A percentile compares a stretch with the other conserved stretches of the same genome.
Conservation (phyloP, 1,139 yeast genomes). For the Candida pseudoviswanathii region DNA sequence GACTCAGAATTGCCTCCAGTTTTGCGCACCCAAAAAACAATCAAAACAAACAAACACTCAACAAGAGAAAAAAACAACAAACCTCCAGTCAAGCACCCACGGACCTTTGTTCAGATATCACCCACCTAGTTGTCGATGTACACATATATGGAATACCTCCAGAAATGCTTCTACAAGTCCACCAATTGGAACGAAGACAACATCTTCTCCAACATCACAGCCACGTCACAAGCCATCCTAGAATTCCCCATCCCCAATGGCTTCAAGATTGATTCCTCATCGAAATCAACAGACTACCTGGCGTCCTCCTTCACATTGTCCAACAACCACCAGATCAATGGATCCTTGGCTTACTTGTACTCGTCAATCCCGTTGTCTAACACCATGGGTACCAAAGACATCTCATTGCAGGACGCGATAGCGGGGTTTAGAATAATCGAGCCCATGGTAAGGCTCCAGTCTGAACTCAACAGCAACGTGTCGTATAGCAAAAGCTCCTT, state of each 20-base stretch:
- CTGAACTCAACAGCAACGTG: neutral
- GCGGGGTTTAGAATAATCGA: conserved; percentile 73
- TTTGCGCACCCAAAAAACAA: neutral
- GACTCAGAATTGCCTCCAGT: neutral
- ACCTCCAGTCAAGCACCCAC: neutral
- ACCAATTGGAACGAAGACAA: conserved; percentile 81
- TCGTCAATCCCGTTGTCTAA: conserved; percentile 60
- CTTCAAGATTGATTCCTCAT: conserved; percentile 64
- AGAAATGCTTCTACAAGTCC: conserved; percentile 64
- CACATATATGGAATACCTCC: conserved; percentile 83
- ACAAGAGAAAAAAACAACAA: neutral
- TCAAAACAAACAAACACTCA: neutral
- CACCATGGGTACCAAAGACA: conserved; percentile 52
- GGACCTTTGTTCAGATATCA: neutral
- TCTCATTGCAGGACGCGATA: conserved; percentile 71
- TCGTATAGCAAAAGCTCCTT: conserved; percentile 15
- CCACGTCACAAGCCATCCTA: conserved; percentile 68
- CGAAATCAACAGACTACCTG: conserved; percentile 70
- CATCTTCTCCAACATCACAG: conserved; percentile 70
- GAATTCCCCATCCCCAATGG: conserved; percentile 79
- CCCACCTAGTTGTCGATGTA: conserved; percentile 48
- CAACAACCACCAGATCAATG: conserved; percentile 69
- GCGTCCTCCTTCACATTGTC: conserved; percentile 77
- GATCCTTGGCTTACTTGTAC: conserved; percentile 82
- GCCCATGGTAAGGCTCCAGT: conserved; percentile 27